phyloP scores from a whole-genome alignment of 257 asterid genomes.

The Solanum pinnatisectum region DNA sequence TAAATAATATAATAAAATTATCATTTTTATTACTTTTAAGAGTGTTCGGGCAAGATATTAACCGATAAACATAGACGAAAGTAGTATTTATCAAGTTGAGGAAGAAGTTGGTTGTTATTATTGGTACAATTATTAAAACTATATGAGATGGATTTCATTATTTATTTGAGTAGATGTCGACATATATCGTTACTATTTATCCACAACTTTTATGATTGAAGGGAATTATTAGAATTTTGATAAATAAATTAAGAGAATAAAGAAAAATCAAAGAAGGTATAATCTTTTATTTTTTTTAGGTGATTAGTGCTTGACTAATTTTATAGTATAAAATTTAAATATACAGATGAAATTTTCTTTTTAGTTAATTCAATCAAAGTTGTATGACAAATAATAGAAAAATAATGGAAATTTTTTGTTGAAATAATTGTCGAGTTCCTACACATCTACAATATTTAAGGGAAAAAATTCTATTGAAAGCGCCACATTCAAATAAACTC shows the following conservation, averaged over 20 bases:
- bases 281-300: not conserved
- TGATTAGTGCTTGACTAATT: not conserved
- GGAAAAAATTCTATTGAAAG: too few species aligned
- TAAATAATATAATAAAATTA: not conserved
- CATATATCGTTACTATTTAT: not conserved
- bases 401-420: too few species aligned
- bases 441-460: too few species aligned
- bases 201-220: not conserved
- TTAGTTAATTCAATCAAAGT: not conserved
- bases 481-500: rapidly evolving
- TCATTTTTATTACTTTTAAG: not conserved
- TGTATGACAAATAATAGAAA: not conserved
- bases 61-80: too few species aligned
- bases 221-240: not conserved
- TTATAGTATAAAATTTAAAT: not conserved
- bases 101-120: not conserved
- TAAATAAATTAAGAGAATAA: not conserved
- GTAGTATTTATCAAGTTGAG: not conserved
- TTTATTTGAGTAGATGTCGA: not conserved
- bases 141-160: not conserved
- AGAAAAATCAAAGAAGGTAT: not conserved
- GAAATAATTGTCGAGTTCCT: not conserved
- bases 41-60: not conserved
- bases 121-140: not conserved
- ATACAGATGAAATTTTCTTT: not conserved